These are phyloP conservation scores for Carallia brachiata DNA, from an alignment of 345 rosid genomes.

Conservation along the genomic window DNA sequence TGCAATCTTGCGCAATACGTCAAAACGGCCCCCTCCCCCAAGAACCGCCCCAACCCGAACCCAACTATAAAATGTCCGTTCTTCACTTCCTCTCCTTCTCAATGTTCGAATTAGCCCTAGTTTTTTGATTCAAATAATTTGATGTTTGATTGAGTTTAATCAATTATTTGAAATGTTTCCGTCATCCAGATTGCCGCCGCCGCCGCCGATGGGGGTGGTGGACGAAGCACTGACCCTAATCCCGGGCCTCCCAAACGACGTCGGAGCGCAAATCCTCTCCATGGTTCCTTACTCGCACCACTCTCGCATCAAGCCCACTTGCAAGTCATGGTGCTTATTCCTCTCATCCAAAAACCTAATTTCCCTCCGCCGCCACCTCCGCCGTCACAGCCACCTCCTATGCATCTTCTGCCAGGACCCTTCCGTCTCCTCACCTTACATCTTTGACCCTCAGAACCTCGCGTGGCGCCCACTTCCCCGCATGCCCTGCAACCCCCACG, in stretches of 20 bases:
- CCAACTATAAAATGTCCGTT: no score
- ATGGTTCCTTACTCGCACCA: conserved; percentile 72
- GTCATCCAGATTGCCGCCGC: conserved; percentile 14
- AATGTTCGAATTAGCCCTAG: no score
- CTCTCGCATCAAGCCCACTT: conserved; percentile 64
- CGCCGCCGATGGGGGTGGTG: neutral
- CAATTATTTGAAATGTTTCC: conserved; percentile 4
- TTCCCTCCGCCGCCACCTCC: conserved; percentile 46
- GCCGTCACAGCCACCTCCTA: conserved; percentile 49
- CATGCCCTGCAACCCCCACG: conserved; percentile 76
- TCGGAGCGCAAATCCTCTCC: conserved; percentile 55
- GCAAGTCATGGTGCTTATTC: conserved; percentile 67
- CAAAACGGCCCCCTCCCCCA: no score
- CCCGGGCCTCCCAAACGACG: conserved; percentile 76
- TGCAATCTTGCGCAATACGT: no score
- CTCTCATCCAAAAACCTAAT: conserved; percentile 70
- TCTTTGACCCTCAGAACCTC: conserved; percentile 64
- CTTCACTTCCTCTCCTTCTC: no score
- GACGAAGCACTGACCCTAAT: conserved; percentile 45
- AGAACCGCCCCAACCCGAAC: no score
- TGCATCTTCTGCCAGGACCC: conserved; percentile 90
- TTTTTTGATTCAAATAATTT: no score
- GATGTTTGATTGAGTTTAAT: neutral
- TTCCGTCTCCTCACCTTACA: conserved; percentile 66
- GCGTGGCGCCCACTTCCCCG: conserved; percentile 79